phyloP scores from a whole-genome alignment of 129 eudicot genomes.

The Solidago caesia region DNA sequence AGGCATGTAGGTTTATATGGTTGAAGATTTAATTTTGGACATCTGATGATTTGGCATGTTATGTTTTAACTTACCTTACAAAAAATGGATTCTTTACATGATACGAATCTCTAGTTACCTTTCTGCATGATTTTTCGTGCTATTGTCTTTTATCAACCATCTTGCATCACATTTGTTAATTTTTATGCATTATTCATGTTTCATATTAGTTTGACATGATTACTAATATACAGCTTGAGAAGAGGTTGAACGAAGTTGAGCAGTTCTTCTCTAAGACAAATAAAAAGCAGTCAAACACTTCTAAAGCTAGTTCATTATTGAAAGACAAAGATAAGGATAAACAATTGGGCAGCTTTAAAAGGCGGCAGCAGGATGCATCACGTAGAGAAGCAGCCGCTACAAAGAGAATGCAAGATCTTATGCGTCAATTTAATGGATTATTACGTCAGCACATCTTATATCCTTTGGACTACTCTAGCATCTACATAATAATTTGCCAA shows the following conservation, averaged over 20 bases:
- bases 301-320: constrained; percentile 54
- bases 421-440: constrained; percentile 62
- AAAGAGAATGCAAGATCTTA: constrained; percentile 90
- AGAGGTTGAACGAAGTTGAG: constrained; percentile 62
- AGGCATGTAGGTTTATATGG: too few relatives aligned
- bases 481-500: neutral
- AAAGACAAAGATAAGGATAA: constrained; percentile 78
- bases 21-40: neutral
- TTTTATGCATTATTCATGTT: neutral
- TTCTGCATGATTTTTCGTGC: constrained; percentile 12
- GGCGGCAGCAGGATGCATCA: constrained; percentile 68
- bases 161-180: neutral
- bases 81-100: neutral
- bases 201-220: constrained; percentile 20
- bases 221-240: constrained; percentile 59
- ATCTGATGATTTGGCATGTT: constrained; percentile 12
- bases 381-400: constrained; percentile 67
- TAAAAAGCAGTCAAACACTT: constrained; percentile 52
- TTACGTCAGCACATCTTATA: constrained; percentile 58
- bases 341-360: constrained; percentile 45
- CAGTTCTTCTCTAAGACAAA: constrained; percentile 57
- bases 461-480: constrained; percentile 28
- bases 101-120: too few relatives aligned
- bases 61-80: neutral
- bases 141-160: neutral